Percentiles rank a stretch among this genome's conserved stretches.
Conservation (phyloP, 495 filamentous ascomycete species). For the Echria macrotheca region DNA sequence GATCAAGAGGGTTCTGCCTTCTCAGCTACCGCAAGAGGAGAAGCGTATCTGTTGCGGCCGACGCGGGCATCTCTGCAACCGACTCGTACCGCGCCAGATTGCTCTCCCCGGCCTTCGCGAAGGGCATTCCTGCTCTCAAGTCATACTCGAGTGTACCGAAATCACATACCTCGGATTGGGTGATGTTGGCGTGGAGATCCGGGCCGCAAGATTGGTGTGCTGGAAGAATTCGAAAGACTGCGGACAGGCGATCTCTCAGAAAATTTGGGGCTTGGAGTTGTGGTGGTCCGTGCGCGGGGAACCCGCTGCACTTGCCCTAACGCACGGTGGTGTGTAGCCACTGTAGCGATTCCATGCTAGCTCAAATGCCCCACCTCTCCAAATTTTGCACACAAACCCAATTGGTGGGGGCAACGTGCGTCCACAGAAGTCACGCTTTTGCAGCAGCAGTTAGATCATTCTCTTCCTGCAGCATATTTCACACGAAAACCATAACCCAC, state of each 20-base stretch:
- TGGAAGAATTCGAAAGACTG: not conserved
- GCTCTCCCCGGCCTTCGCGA: constrained; percentile 46
- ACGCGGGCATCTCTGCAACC: no score
- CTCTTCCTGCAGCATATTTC: not conserved
- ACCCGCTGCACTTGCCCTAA: constrained; percentile 23
- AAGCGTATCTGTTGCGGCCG: constrained; percentile 57
- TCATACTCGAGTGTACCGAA: constrained; percentile 25
- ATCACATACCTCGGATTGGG: constrained; percentile 37
- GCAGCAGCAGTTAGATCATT: constrained; percentile 3
- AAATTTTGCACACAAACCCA: constrained; percentile 10
- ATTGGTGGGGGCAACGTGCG: constrained; percentile 17
- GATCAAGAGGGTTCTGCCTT: constrained; percentile 81
- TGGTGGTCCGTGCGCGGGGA: constrained; percentile 23
- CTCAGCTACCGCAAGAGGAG: constrained; percentile 66
- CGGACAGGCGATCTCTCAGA: constrained; percentile 5
- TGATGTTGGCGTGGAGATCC: constrained; percentile 14
- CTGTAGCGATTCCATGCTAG: not conserved
- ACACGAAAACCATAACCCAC: constrained; percentile 11
- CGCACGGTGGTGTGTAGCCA: not conserved
- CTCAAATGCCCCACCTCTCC: constrained; percentile 2
- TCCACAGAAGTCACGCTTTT: constrained; percentile 24
- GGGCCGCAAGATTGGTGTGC: constrained; percentile 6
- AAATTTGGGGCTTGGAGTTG: constrained; percentile 9
- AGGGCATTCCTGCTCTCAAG: constrained; percentile 32
- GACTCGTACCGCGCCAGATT: constrained; percentile 42